Base-by-base conservation (phyloP, 2,329 filamentous ascomycete species). In the Huntiella omanensis region DNA sequence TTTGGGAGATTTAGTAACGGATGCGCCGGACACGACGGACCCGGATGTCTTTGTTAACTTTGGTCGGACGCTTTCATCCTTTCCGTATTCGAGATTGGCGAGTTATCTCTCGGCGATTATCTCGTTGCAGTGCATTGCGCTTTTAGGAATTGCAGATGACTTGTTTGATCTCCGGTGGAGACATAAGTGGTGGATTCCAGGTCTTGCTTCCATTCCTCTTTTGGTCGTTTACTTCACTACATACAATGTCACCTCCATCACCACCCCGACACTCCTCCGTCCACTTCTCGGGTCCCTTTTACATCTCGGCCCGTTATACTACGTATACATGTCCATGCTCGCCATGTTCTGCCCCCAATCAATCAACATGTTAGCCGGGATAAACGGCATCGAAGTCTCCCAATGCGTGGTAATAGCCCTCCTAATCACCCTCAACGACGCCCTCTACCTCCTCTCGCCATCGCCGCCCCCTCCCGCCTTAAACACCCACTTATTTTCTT, bases 291-390 rank as follows among this genome's bases (percentile, higher is more conserved):
- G 87, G 50, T 75, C 84, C 54, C 73, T 95, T 42, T 71, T 96
- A 59, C 78, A 96, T 59, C 74, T 96, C 5, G 81, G 80, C 32
- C 63, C 74, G 59, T 65, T 84, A 48, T 98, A 98, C 72, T 98
- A 98, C 65, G 66, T 80, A 57, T 98, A 96, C 70, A 98, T 98
- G 91, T 84, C 85, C 45, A 80, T 83, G 48, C 74, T 98, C 54
- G 83, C 88, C 59, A 98, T 98, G 61, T 98, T 98, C 67, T 93
- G 86, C 54, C 87, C 91, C 5, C 96, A 98, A 65, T 86, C 85
- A 62, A 98, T 98, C 73, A 98, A 98, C 68, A 98, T 98, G 64
- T 69, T 98, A n/a, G 91, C 91, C 0, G 91, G 91, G n/a, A 84
- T 98, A 62, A 98, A 98, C 62, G 91, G 91, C 47, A 91, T 98